Evolutionary conservation across 2,329 filamentous ascomycete species (phyloP), one percentile per base, ranked within the genome.

Genomic region (Monilinia polystroma): DNA sequence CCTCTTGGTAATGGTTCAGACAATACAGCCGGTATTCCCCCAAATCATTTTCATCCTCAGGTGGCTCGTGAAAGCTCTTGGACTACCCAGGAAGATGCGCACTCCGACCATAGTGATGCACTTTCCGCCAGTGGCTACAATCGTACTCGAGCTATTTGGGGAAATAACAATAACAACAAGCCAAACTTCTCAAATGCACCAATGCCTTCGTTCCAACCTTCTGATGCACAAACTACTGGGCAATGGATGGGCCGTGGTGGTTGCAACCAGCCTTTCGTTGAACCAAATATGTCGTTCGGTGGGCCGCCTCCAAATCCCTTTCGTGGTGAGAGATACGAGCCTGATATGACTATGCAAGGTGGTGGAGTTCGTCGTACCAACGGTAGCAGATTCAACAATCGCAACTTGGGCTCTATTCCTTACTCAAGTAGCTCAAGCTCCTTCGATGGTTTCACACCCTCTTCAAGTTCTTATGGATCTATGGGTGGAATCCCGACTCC

Each of bases 101-200:
- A 81, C 63, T 85, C 85, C 14, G 85, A 88, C 67, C 81, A 81
- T 45, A 84, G 83, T 73, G 86, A 89, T 70, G 76, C 81, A 45
- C 70, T 85, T 63, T 82, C 85, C 20, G 74, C 80, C 29, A 81
- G 80, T 51, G 80, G 81, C 5, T 85, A 85, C 75, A 83, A 80
- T 67, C 83, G 84, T 60, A 76, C 81, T 66, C 82, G 84, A 53
- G 82, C 81, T 60, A 85, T 87, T 65, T 89, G 86, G 86, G 81
- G 78, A 69, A 82, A 77, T 54, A 68, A 43, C 12, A 43, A 43
- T 43, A 43, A 43, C 16, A 43, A 67, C 49, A 85, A 84, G 73
- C 74, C 78, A 18, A 69, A 75, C 2, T 82, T 81, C 69, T 41
- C 63, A 63, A 68, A 62, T 38, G 29, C 67, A 35, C 70, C 72